phyloP scores from a whole-genome alignment of 2,329 filamentous ascomycete species.

The Orbilia ellipsospora region DNA sequence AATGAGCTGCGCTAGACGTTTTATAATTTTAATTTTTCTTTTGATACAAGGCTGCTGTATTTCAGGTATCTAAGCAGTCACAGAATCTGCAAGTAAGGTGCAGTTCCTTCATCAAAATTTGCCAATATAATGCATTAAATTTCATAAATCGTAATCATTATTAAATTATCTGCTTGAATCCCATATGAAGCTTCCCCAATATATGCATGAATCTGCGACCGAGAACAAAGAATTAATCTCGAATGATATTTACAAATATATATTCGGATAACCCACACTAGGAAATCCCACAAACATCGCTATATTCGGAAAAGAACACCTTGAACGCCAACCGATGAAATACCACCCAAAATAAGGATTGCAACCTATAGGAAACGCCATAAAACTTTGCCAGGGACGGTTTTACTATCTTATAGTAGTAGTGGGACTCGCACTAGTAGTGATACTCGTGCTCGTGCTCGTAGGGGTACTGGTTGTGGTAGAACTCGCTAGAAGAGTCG shows the following conservation, averaged over 20 bases:
- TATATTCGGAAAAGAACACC: background rate
- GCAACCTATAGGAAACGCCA: background rate
- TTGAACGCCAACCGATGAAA: slow-evolving; percentile 1
- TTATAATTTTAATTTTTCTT: no score
- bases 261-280: background rate
- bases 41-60: no score
- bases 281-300: background rate
- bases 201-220: background rate
- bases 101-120: background rate
- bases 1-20: no score
- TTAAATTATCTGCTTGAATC: background rate
- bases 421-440: background rate
- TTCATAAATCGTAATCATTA: slow-evolving; percentile 5
- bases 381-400: background rate
- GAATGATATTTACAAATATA: background rate
- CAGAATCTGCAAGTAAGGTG: background rate
- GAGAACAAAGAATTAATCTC: background rate
- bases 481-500: background rate
- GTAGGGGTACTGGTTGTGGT: background rate
- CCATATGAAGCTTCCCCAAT: background rate
- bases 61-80: no score
- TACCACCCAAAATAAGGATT: background rate
- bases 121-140: background rate
- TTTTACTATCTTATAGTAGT: background rate
- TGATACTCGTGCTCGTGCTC: background rate